These are phyloP conservation scores for Euphrasia confusa DNA, from an alignment of 257 asterid species.

Conservation along the genomic window DNA sequence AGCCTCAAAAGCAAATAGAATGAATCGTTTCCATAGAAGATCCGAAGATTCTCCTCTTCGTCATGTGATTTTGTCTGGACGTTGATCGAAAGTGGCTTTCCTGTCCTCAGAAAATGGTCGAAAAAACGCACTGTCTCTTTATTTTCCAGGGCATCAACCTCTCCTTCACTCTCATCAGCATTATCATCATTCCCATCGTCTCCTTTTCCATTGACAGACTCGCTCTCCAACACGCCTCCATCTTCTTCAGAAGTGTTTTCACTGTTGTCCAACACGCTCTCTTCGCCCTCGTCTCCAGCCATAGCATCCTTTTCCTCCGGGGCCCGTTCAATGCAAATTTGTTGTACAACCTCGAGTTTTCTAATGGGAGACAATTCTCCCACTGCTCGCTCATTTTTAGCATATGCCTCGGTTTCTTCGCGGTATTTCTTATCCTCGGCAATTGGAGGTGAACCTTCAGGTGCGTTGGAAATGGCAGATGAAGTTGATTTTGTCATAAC, in stretches of 20 bases:
- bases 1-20: conserved; percentile 83
- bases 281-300: conserved; percentile 54
- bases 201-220: conserved; percentile 72
- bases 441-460: conserved; percentile 9
- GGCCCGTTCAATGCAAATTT: conserved; percentile 27
- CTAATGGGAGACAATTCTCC: conserved; percentile 68
- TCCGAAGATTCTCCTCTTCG: conserved; percentile 37
- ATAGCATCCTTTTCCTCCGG: conserved; percentile 51
- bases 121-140: conserved; percentile 44
- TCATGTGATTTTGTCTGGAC: conserved; percentile 36
- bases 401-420: conserved; percentile 33
- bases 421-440: conserved; percentile 28
- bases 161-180: conserved; percentile 78
- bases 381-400: conserved; percentile 59
- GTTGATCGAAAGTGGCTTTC: conserved; percentile 60
- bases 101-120: conserved; percentile 43
- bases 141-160: conserved; percentile 52
- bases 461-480: conserved; percentile 27
- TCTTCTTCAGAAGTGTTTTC: conserved; percentile 66
- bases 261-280: conserved; percentile 52
- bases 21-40: conserved; percentile 82
- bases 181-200: conserved; percentile 52
- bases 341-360: conserved; percentile 41
- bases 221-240: conserved; percentile 61
- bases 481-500: conserved; percentile 29